Evolutionary conservation across 2,329 filamentous ascomycete species (phyloP), one percentile per base, ranked within the genome.

Genomic region (Botryosphaeria dothidea): DNA sequence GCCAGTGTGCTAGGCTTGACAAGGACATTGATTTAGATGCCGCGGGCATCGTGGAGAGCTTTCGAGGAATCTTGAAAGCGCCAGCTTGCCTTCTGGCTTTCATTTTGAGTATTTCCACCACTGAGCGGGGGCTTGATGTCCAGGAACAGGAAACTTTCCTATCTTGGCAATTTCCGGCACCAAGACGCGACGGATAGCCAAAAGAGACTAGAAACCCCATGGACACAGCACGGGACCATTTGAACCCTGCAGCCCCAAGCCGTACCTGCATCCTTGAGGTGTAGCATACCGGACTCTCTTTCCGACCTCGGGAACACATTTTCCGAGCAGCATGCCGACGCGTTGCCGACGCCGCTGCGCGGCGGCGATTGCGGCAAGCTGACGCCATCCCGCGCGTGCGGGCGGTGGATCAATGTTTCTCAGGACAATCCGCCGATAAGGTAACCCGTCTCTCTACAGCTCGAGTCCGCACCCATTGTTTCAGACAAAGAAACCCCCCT

Each of bases 321-420:
- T 48, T 25, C 41, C 38, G 56, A 60, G 56, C 4, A 21, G 23
- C 27, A 46, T n/a, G 41, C 54, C 54, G 54, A 45, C 36, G 21
- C 19, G n/a, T 29, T 27, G 46, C 23, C 25, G 48, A 21, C 41
- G 29, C 45, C 29, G 49, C 49, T 21, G 21, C 43, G 43, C 43
- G 43, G 29, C 36, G 36, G 7, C 25, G 41, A n/a, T 45, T 45
- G 38, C 23, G 36, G 54, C 17, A 45, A 43, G 27, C 61, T 64
- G 61, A 64, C 61, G 61, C 61, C 61, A 64, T 62, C 38, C 38
- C 38, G 38, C 38, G 38, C n/a, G n/a, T n/a, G 51, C 23, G 38
- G 60, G 27, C 38, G 61, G 49, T 49, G 25, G 21, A 46, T 34
- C 13, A 56, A 11, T 56, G 49, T 54, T 56, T 63, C 48, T 34